Evolutionary conservation across 495 filamentous ascomycete genomes (phyloP), one percentile per base, ranked within the genome.

Genomic region (Tuber calosporum): DNA sequence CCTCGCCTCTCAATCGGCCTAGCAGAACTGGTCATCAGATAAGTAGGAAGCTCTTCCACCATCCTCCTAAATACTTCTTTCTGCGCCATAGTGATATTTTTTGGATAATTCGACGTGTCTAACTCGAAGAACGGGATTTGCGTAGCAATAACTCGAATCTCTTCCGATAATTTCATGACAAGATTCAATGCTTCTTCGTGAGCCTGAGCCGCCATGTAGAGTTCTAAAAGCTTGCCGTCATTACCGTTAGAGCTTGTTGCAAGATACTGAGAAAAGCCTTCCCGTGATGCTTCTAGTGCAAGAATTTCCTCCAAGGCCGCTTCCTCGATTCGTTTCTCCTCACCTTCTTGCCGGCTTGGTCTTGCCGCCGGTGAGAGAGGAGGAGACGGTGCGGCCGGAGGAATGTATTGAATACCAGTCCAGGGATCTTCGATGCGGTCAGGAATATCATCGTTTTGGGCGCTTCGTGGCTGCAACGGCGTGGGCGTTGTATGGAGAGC

Each of bases 141-240:
- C 11, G 48, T 30, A 4, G 48, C 48, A 9, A 58, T 58, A 30
- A 15, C 48, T 30, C 30, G 48, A 13, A 58, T 58, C 48, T 58
- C 48, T n/a, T 58, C 48, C n/a, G 48, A 58, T 58, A 58, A 30
- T 58, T 58, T 30, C 48, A 58, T 58, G 26, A 58, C 48, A 58
- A 58, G 48, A 30, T 58, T 58, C 48, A 58, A 58, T 26, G 48
- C 48, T 9, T 58, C 26, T 58, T 58, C 26, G n/a, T 58, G 48
- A 9, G 48, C 48, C 48, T 58, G 30, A 5, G 48, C n/a, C 26
- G 48, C 48, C 48, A 30, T 58, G 48, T 58, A 58, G 26, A 58
- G 48, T 58, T 58, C n/a, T 15, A 58, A 30, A n/a, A 58, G 48
- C 26, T 58, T 58, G 20, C 11, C 48, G 1, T 30, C 2, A 58